Evolutionary conservation across 192 early-diverging fungal species (phyloP), one percentile per base, ranked within the genome.

Genomic region (Backusella parvicylindrica): DNA sequence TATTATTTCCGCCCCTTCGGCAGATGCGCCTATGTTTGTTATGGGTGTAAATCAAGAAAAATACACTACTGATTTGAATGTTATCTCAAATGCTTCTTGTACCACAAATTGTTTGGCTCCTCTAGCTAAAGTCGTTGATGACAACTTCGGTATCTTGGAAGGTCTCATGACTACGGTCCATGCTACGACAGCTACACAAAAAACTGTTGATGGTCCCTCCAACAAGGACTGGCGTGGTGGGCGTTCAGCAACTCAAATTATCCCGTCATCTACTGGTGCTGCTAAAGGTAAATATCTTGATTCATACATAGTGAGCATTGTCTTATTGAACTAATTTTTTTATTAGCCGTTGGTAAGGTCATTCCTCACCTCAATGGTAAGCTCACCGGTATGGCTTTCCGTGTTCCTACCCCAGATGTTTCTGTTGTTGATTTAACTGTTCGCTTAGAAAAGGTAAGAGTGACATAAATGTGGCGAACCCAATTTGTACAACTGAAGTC

Each of bases 41-140:
- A 88, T 87, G 77, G 94, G 95, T 82, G 97, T 99, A 87, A 99
- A 99, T 92, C 84, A 93, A 75, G 93, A 96, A 63, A 87, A 89
- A 75, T 99, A 99, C 89, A 90, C 95, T 79, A 79, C 89, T 63
- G 82, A 79, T 66, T 88, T 93, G 84, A 89, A 90, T 21, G 92
- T 98, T 72, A 89, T 99, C 74, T 97, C 95, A 71, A 99, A 99
- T 85, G 97, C 97, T 64, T 99, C 97, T 23, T 99, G 97, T 92
- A 99, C 97, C 71, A 99, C 97, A 90, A 99, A 97, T 92, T 97
- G 97, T 86, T 82, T 99, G 70, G 97, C 97, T 16, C 96, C 97
- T 47, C 87, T 99, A 71, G 96, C 95, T 84, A 97, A 97, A 89
- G 93, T 97, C 73, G 87, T 98, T 82, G 77, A 98, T 85, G 95